phyloP scores from a whole-genome alignment of 257 asterid species.

The Paulownia fortunei region DNA sequence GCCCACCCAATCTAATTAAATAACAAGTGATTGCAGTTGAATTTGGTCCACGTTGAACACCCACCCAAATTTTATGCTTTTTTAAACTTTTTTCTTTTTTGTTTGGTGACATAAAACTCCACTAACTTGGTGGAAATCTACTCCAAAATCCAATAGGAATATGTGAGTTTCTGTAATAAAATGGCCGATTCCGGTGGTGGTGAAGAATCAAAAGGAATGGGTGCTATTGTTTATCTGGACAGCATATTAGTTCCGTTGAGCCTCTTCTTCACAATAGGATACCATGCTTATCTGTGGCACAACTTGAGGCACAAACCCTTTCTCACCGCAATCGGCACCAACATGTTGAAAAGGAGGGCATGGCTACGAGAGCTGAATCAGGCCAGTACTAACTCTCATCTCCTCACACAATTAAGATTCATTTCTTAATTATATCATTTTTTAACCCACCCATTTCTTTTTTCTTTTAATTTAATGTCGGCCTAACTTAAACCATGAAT shows the following conservation, averaged over 20 bases:
- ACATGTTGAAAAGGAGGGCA: constrained; percentile 52
- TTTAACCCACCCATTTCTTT: not conserved
- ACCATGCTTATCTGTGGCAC: constrained; percentile 84
- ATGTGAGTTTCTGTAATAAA: too few species aligned
- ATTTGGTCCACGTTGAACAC: constrained; percentile 18
- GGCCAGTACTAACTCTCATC: constrained; percentile 36
- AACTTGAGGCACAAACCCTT: constrained; percentile 52
- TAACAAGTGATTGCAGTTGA: too few species aligned
- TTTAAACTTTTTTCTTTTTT: too few species aligned
- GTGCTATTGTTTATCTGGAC: constrained; percentile 48
- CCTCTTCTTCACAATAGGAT: constrained; percentile 71
- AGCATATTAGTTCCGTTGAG: constrained; percentile 70
- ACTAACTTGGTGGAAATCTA: not conserved
- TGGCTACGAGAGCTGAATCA: constrained; percentile 73
- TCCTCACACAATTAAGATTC: too few species aligned
- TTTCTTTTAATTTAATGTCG: not conserved
- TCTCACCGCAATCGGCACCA: constrained; percentile 64
- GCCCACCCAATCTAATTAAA: too few species aligned
- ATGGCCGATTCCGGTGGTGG: too few species aligned
- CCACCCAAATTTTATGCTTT: not conserved
- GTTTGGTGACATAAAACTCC: too few species aligned
- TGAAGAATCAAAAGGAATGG: constrained; percentile 24
- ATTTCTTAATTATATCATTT: too few species aligned
- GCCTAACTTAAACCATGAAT: not conserved
- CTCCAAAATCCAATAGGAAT: not conserved